A percentile compares a stretch with the other conserved stretches of the same genome.
phyloP scores from a whole-genome alignment of 768 basidiomycete species.

The Lactarius pseudohatsudake region DNA sequence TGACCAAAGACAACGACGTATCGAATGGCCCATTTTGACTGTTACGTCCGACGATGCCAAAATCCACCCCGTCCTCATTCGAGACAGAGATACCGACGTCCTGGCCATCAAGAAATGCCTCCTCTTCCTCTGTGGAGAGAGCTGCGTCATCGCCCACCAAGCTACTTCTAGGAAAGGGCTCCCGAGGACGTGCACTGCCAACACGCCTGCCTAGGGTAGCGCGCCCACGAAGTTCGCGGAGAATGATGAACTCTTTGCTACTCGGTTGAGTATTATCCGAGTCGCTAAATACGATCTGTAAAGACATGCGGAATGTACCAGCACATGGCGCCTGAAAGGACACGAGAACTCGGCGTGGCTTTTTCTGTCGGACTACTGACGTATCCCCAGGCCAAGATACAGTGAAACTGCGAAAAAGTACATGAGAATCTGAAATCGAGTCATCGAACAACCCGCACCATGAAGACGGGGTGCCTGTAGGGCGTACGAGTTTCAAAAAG shows the following conservation, averaged over 20 bases:
- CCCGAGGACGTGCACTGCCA: not conserved
- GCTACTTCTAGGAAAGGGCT: not conserved
- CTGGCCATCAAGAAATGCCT: conserved; percentile 48
- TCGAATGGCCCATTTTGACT: conserved; percentile 31
- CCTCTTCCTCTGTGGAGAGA: not conserved
- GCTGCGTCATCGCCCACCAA: not conserved
- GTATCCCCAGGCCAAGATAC: not conserved
- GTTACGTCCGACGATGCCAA: conserved; percentile 47
- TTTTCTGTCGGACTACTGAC: not conserved
- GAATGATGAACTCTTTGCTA: not conserved
- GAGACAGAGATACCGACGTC: conserved; percentile 43
- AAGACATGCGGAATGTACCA: not conserved
- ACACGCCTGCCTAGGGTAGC: not conserved
- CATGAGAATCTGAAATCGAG: not conserved
- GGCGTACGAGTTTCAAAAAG: not conserved
- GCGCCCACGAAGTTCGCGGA: conserved; percentile 12
- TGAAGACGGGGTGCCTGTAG: not conserved
- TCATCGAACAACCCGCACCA: conserved; percentile 1
- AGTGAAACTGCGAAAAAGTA: conserved; percentile 1
- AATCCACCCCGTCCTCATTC: conserved; percentile 42
- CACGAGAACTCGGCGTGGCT: conserved; percentile 1
- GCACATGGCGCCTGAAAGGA: conserved; percentile 5
- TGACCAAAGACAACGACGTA: conserved; percentile 17
- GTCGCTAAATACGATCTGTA: conserved; percentile 6
- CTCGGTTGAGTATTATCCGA: not conserved